Evolutionary conservation across 345 rosid genomes (phyloP), one percentile per base, ranked within the genome.

Genomic region (Pistacia vera): DNA sequence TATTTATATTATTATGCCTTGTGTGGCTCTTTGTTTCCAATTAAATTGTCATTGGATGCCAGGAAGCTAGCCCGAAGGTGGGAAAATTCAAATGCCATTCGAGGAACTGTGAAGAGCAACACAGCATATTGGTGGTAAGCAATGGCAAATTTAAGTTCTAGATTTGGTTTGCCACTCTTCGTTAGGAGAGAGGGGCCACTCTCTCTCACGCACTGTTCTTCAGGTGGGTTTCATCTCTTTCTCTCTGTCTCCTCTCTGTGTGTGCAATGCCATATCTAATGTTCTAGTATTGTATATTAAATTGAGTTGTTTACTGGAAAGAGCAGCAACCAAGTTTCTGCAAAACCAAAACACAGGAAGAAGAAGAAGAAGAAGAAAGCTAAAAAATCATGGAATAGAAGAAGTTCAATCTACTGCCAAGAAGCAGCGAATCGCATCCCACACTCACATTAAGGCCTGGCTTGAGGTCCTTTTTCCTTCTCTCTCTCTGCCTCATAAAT

Each of bases 11-110:
- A 56, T 11, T 44, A 20, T 20, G 22, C 61, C 59, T 18, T 25
- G 36, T 41, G 10, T 2, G 52, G 44, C 25, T 44, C 14, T 20
- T 5, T 65, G 71, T 35, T 66, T 75, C 66, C 71, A 79, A 71
- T 74, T 41, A 73, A 55, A 77, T 62, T 60, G 59, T 66, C 44
- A 11, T 67, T 79, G 28, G 64, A 73, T 78, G 74, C 64, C 83
- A 96, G 98, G 97, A 93, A 90, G 98, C 99, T 77, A 91, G 97
- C 66, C 89, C 95, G 97, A 93, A 75, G 98, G 97, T 75, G 98
- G 99, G 72, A 96, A 93, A 85, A 89, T 93, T 76, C 97, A 92
- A 83, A 69, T 84, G 81, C 97, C 93, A 79, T 96, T 93, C 70
- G 98, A 93, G 90, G 98, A 96, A 68, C 68, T 92, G 81, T 92